Evolutionary conservation across 208 protist species (phyloP).

Genomic region (Leishmania tropica): DNA sequence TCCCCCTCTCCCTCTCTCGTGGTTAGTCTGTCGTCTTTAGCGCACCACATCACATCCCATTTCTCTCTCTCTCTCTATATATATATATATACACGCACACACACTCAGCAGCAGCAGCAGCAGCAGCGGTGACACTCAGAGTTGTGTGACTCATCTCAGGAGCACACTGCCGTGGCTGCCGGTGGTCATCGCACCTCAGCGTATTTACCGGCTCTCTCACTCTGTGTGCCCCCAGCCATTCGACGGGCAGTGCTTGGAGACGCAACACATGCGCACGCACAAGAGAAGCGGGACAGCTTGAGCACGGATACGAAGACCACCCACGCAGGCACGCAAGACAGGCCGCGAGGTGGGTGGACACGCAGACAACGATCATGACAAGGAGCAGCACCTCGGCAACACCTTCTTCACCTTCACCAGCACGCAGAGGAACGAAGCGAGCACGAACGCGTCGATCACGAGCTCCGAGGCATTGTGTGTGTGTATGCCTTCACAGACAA

Average conservation of each 20-base stretch:
- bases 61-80: no score
- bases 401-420: neutral
- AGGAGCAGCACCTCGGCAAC: neutral
- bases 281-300: neutral
- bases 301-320: neutral
- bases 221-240: neutral
- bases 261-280: neutral
- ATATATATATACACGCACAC: no score
- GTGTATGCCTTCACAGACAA: neutral
- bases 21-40: no score
- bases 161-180: neutral
- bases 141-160: neutral
- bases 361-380: neutral
- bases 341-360: neutral
- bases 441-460: neutral
- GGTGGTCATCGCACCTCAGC: neutral
- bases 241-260: neutral
- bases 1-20: no score
- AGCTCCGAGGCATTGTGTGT: neutral
- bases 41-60: no score
- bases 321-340: neutral
- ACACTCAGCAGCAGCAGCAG: neutral
- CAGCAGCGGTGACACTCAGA: neutral
- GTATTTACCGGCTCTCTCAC: neutral
- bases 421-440: neutral